Conservation (phyloP, 1,284 basidiomycete genomes). For the Exobasidium cylindrosporum region DNA sequence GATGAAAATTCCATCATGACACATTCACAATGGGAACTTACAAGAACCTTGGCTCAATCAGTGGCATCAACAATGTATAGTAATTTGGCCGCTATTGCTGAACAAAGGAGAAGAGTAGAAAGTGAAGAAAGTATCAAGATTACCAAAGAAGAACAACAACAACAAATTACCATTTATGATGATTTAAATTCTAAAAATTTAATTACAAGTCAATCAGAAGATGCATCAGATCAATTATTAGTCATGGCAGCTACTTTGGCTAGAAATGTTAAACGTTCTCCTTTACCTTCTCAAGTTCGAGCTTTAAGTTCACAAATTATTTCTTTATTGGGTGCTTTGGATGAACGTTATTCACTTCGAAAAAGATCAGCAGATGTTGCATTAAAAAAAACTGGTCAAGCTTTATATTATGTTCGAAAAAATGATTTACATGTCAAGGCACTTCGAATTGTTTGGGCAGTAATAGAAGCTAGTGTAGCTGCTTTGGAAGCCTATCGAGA, state of each 20-base stretch:
- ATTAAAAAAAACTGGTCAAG: constrained; percentile 25
- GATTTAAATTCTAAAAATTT: not conserved
- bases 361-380: constrained; percentile 31
- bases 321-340: constrained; percentile 29
- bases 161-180: not conserved
- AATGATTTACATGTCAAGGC: constrained; percentile 38
- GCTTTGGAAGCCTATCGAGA: constrained; percentile 38
- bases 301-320: constrained; percentile 26
- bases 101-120: constrained; percentile 1
- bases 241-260: constrained; percentile 31
- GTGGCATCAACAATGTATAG: constrained; percentile 29
- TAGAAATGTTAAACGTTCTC: constrained; percentile 30
- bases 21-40: constrained; percentile 32
- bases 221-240: constrained; percentile 23
- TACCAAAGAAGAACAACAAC: too few species aligned
- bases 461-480: constrained; percentile 32
- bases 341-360: constrained; percentile 25
- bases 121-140: constrained; percentile 21
- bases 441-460: constrained; percentile 28
- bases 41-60: constrained; percentile 30
- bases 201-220: not conserved
- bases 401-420: constrained; percentile 26
- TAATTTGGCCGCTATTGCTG: constrained; percentile 27
- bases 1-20: not conserved
- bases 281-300: constrained; percentile 29